These are phyloP conservation scores for Cladosporium sp. DNA, from an alignment of 2,329 filamentous ascomycete genomes.

Conservation along the genomic window DNA sequence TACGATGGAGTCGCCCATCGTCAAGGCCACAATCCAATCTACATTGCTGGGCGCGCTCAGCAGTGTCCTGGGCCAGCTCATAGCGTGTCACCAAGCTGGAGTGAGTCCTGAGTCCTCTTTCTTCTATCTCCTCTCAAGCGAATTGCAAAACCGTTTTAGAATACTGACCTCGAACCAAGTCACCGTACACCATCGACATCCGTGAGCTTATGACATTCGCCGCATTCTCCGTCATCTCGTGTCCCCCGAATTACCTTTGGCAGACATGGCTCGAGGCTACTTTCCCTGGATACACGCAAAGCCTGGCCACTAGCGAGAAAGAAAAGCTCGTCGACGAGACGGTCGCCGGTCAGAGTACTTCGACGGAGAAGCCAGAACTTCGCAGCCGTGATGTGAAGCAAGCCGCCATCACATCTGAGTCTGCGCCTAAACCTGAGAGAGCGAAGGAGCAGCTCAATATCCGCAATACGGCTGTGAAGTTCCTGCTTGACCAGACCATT, in stretches of 20 bases:
- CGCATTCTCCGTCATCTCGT: conserved; percentile 64
- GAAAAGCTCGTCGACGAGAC: conserved; percentile 25
- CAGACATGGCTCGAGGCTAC: conserved; percentile 69
- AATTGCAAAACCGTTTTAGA: too few species aligned
- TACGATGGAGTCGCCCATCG: conserved; percentile 47
- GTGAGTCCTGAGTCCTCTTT: conserved; percentile 36
- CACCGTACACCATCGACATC: conserved; percentile 56
- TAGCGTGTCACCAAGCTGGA: conserved; percentile 55
- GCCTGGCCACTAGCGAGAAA: conserved; percentile 24
- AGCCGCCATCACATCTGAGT: conserved; percentile 5
- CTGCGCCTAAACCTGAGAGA: conserved; percentile 3
- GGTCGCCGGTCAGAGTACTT: conserved; percentile 25
- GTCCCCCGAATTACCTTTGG: conserved; percentile 82
- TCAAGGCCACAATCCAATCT: conserved; percentile 59
- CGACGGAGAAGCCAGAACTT: conserved; percentile 37
- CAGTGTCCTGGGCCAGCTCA: conserved; percentile 66
- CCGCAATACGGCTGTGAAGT: conserved; percentile 61
- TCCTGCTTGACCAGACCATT: conserved; percentile 62
- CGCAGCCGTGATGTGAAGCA: conserved; percentile 26
- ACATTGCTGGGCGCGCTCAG: conserved; percentile 60
- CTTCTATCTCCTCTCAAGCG: too few species aligned
- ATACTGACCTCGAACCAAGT: conserved; percentile 25
- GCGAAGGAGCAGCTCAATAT: conserved; percentile 41
- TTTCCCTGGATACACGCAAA: conserved; percentile 60
- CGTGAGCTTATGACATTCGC: conserved; percentile 69